These are phyloP conservation scores for Ophiostoma quercus DNA, from an alignment of 2,329 filamentous ascomycete genomes.

Conservation along the genomic window DNA sequence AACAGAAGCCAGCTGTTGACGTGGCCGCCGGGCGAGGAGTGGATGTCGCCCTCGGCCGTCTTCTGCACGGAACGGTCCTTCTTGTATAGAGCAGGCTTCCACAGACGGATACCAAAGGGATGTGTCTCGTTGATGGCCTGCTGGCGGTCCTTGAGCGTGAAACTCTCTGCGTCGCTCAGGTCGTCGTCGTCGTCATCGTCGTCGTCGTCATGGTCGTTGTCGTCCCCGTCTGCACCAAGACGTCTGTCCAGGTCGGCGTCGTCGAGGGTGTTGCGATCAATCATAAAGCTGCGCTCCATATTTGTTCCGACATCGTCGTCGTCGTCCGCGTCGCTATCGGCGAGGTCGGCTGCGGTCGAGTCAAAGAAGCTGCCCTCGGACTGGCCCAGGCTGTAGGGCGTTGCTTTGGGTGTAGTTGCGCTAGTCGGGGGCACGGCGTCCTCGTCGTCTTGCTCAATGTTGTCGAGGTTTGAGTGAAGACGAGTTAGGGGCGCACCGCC, in stretches of 20 bases:
- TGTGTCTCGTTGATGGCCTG: slow-evolving; percentile 98
- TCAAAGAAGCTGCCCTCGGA: slow-evolving; percentile 17
- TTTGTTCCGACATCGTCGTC: slow-evolving; percentile 19
- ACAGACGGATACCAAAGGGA: slow-evolving; percentile 96
- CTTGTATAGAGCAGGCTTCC: slow-evolving; percentile 98
- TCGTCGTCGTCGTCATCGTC: slow-evolving; percentile 59
- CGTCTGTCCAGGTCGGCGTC: slow-evolving; percentile 38
- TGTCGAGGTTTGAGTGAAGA: slow-evolving; percentile 32
- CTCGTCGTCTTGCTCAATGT: slow-evolving; percentile 29
- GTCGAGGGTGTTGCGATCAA: slow-evolving; percentile 28
- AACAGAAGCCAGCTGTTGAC: slow-evolving; percentile 80
- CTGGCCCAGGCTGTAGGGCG: slow-evolving; percentile 14
- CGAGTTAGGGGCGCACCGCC: slow-evolving; percentile 27
- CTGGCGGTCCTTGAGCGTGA: slow-evolving; percentile 93
- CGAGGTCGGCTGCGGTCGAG: neutral
- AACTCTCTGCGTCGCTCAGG: slow-evolving; percentile 90
- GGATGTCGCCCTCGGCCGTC: slow-evolving; percentile 92
- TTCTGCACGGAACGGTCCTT: slow-evolving; percentile 95
- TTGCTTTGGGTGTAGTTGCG: slow-evolving; percentile 10
- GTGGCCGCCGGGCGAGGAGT: slow-evolving; percentile 82
- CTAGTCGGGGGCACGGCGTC: slow-evolving; percentile 21
- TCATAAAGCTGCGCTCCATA: slow-evolving; percentile 20
- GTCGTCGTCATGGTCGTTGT: slow-evolving; percentile 36
- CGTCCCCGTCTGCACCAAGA: slow-evolving; percentile 36
- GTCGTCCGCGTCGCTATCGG: slow-evolving; percentile 12